These are phyloP conservation scores for Mortierella sp. DNA, from an alignment of 371 early-diverging fungal genomes.

Conservation along the genomic window DNA sequence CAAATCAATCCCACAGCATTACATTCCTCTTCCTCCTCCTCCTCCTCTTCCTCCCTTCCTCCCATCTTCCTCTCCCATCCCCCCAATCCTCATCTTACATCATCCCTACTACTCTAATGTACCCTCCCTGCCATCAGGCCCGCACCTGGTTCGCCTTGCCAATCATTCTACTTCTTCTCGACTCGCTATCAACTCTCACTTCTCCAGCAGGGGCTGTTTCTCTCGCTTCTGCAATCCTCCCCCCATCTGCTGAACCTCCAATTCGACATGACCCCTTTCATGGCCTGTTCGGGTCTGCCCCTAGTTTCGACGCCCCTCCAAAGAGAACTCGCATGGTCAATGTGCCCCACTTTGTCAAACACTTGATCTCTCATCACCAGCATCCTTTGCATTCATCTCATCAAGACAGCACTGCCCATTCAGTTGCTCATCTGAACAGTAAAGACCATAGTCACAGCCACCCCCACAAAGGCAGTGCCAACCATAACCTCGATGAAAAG, in stretches of 20 bases:
- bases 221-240: not conserved
- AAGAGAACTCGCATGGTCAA: constrained; percentile 13
- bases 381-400: constrained; percentile 2
- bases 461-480: not conserved
- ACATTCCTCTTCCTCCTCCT: not conserved
- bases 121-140: no score
- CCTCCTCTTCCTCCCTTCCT: not conserved
- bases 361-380: constrained; percentile 24
- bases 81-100: not conserved
- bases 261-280: constrained; percentile 14
- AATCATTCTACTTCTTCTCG: constrained; percentile 2
- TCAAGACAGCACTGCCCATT: not conserved
- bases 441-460: not conserved
- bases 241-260: not conserved
- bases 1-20: not conserved
- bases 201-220: not conserved
- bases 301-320: not conserved
- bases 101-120: not conserved
- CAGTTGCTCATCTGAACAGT: not conserved
- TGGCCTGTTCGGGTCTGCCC: constrained; percentile 4
- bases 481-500: not conserved
- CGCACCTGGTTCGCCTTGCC: not conserved
- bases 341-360: constrained; percentile 30
- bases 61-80: not conserved
- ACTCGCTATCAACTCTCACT: not conserved